phyloP scores from a whole-genome alignment of 2,329 filamentous ascomycete species.

The Tolypocladium inflatum region DNA sequence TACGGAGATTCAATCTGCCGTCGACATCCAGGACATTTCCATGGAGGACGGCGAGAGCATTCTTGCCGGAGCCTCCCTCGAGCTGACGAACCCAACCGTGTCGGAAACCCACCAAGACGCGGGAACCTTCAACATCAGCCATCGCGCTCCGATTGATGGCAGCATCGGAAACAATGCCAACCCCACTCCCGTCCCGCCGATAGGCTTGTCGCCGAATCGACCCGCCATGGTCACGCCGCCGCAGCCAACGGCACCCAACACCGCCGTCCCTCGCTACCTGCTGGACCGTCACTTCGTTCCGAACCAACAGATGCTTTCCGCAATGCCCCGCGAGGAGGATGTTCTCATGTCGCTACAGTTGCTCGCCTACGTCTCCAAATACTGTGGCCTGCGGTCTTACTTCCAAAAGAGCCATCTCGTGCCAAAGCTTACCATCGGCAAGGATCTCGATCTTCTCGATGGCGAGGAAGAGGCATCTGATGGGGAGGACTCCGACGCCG shows the following conservation, averaged over 20 bases:
- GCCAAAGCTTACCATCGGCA: slow-evolving; percentile 80
- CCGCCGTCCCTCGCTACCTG: slow-evolving; percentile 69
- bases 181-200: slow-evolving; percentile 53
- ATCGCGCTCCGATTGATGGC: slow-evolving; percentile 73
- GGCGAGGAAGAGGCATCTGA: slow-evolving; percentile 45
- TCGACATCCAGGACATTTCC: slow-evolving; percentile 73
- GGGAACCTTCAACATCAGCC: slow-evolving; percentile 89
- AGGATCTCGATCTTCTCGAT: slow-evolving; percentile 73
- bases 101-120: slow-evolving; percentile 73
- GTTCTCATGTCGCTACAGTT: slow-evolving; percentile 97
- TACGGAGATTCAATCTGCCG: slow-evolving; percentile 68
- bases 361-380: slow-evolving; percentile 95
- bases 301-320: slow-evolving; percentile 66
- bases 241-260: slow-evolving; percentile 61
- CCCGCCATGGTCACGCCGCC: slow-evolving; percentile 62
- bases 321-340: slow-evolving; percentile 94
- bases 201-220: slow-evolving; percentile 66
- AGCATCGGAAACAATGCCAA: slow-evolving; percentile 69
- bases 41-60: slow-evolving; percentile 76
- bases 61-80: slow-evolving; percentile 64
- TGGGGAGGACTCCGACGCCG: slow-evolving; percentile 40
- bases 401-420: slow-evolving; percentile 94
- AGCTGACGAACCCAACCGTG: slow-evolving; percentile 66
- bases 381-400: slow-evolving; percentile 90
- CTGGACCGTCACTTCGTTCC: slow-evolving; percentile 64